Evolutionary conservation across 768 basidiomycete genomes (phyloP), one percentile per base, ranked within the genome.

Genomic region (Chalciporus piperatus): DNA sequence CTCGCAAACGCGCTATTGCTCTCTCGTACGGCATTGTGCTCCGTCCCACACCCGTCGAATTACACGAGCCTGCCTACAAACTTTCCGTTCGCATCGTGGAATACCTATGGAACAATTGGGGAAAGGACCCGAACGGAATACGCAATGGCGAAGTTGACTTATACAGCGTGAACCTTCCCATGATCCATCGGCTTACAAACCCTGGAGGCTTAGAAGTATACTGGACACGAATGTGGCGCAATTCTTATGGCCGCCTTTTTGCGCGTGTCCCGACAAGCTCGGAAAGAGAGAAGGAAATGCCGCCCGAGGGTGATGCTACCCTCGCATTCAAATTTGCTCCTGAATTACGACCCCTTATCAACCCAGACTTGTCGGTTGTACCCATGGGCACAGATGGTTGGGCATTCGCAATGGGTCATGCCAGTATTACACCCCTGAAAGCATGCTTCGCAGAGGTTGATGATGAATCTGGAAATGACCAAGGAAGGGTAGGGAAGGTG

Each of bases 141-240:
- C 76, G 82, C 33, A 68, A 76, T 47, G 78, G 80, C 42, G 84
- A 88, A 63, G 82, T 93, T 28, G 90, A 91, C 65, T 73, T 94
- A 20, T 93, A 93, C 71, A 92, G 75, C 62, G 72, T 98, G 60
- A 98, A 98, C 69, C 81, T 98, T 41, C 93, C 94, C 20, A 75
- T 97, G 66, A 77, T 93, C 45, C 78, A 83, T 47, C 77, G 72
- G 23, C 77, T 89, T 25, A 69, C 88, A 41, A 70, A 75, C 37
- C 76, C 80, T 28, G 76, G 77, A 45, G 83, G 83, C 8, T 67
- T 92, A 48, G 80, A 80, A 56, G 77, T 91, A 48, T 79, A 75
- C 58, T 94, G 92, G 89, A 91, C 94, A 11, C 75, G 67, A 23
- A 81, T 94, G 71, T 93, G 89, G 90, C 80, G 88, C 42, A 96